Conservation (phyloP, 768 basidiomycete species). For the Trametes punicea region DNA sequence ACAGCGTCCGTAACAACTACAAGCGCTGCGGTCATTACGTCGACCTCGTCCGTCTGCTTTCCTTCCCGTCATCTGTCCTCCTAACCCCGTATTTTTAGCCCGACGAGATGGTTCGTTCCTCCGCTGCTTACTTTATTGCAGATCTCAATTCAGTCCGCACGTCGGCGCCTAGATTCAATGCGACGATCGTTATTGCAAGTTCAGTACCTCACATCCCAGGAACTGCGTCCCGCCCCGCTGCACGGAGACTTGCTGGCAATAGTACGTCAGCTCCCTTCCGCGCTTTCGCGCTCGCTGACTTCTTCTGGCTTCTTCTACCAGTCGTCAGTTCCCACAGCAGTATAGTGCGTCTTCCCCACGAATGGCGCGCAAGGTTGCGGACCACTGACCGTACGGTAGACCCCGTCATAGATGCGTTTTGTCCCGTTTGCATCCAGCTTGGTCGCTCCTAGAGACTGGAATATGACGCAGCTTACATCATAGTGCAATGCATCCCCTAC, state of each 20-base stretch:
- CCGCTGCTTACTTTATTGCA: slow-evolving; percentile 13
- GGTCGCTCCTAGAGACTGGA: slow-evolving; percentile 23
- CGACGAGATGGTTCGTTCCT: slow-evolving; percentile 51
- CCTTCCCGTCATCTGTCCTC: slow-evolving; percentile 11
- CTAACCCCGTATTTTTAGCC: slow-evolving; percentile 38
- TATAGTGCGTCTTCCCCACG: slow-evolving; percentile 48
- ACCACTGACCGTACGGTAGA: slow-evolving; percentile 18
- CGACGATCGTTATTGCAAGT: slow-evolving; percentile 63
- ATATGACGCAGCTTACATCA: slow-evolving; percentile 3
- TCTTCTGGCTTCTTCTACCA: slow-evolving; percentile 28
- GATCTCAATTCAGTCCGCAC: slow-evolving; percentile 23
- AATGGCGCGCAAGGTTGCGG: slow-evolving; percentile 5
- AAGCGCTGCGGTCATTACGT: slow-evolving; percentile 53
- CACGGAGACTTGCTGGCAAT: slow-evolving; percentile 68
- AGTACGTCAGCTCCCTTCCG: slow-evolving; percentile 44
- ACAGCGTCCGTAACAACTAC: slow-evolving; percentile 65
- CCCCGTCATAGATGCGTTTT: slow-evolving; percentile 30
- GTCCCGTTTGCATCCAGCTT: slow-evolving; percentile 27
- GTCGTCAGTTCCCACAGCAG: slow-evolving; percentile 68
- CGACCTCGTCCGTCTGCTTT: slow-evolving; percentile 42
- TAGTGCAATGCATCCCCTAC: slow-evolving; percentile 6
- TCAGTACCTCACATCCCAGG: slow-evolving; percentile 60
- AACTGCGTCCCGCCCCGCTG: slow-evolving; percentile 58
- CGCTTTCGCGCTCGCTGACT: slow-evolving; percentile 4
- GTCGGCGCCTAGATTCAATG: slow-evolving; percentile 53